phyloP scores from a whole-genome alignment of 768 basidiomycete genomes.

The Phaffia tasmanica region DNA sequence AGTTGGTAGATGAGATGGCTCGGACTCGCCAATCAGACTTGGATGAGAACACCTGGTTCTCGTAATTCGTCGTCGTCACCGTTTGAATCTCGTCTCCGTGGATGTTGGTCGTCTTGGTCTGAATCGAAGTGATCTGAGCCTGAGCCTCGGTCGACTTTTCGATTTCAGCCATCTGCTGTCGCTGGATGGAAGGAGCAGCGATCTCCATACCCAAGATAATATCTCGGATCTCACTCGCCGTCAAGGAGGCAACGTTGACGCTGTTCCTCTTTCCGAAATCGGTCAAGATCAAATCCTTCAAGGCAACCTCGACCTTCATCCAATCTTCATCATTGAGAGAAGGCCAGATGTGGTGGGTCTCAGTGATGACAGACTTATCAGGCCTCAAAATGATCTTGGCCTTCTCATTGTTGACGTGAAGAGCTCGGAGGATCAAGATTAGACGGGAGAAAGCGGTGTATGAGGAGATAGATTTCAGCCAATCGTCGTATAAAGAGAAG shows the following conservation, averaged over 20 bases:
- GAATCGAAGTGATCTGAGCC: constrained; percentile 85
- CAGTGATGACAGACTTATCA: constrained; percentile 91
- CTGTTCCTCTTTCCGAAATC: constrained; percentile 99
- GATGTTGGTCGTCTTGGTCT: constrained; percentile 91
- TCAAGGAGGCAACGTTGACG: constrained; percentile 95
- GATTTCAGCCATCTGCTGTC: constrained; percentile 98
- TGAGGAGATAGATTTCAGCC: constrained; percentile 97
- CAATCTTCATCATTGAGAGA: constrained; percentile 85
- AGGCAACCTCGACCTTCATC: constrained; percentile 98
- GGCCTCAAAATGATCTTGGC: constrained; percentile 97
- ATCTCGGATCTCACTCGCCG: constrained; percentile 91
- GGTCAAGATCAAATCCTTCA: constrained; percentile 87
- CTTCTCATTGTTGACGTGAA: constrained; percentile 99
- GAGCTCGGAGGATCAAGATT: constrained; percentile 87
- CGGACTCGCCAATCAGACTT: constrained; percentile 99
- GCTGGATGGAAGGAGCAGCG: constrained; percentile 48
- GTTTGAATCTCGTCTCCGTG: constrained; percentile 94
- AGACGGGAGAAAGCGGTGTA: constrained; percentile 98
- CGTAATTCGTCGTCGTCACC: constrained; percentile 94
- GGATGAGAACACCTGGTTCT: constrained; percentile 95
- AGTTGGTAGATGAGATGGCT: constrained; percentile 92
- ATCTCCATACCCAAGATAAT: constrained; percentile 99
- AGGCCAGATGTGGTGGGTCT: constrained; percentile 97
- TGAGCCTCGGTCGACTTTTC: constrained; percentile 94
- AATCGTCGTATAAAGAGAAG: constrained; percentile 97